phyloP scores from a whole-genome alignment of 768 basidiomycete genomes.

The Ramaria rubella region DNA sequence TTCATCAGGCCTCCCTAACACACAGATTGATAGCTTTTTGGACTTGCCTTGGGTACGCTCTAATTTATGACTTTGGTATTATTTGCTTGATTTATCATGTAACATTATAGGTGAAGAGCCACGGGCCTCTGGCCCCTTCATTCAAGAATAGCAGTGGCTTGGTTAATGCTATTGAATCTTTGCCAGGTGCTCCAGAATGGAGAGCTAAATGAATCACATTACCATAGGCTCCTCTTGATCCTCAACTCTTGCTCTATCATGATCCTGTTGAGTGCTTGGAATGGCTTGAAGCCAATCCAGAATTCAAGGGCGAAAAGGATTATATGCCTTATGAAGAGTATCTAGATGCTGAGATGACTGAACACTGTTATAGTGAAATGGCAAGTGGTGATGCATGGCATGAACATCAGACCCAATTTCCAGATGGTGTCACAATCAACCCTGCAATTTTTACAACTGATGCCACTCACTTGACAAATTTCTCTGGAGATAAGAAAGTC shows the following conservation, averaged over 20 bases:
- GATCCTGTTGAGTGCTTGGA: constrained; percentile 10
- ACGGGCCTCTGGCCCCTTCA: background rate
- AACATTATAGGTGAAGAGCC: background rate
- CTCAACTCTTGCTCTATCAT: constrained; percentile 4
- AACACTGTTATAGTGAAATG: background rate
- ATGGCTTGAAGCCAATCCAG: constrained; percentile 3
- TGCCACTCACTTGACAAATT: background rate
- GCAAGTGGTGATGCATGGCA: background rate
- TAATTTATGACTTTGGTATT: background rate
- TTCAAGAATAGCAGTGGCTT: background rate
- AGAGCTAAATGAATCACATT: background rate
- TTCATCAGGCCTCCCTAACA: background rate
- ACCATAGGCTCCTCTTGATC: background rate
- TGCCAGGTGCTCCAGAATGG: background rate
- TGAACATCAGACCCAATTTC: background rate
- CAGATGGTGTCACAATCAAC: background rate
- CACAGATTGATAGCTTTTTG: background rate
- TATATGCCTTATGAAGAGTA: constrained; percentile 22
- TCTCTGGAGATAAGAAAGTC: constrained; percentile 1
- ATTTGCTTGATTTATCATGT: background rate
- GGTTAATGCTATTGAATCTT: background rate
- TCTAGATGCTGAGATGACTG: background rate
- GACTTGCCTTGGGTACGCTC: constrained; percentile 5
- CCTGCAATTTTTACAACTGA: background rate
- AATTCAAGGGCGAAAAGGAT: background rate